Evolutionary conservation across 1,284 basidiomycete genomes (phyloP).

Genomic region (Ganoderma resinaceum): DNA sequence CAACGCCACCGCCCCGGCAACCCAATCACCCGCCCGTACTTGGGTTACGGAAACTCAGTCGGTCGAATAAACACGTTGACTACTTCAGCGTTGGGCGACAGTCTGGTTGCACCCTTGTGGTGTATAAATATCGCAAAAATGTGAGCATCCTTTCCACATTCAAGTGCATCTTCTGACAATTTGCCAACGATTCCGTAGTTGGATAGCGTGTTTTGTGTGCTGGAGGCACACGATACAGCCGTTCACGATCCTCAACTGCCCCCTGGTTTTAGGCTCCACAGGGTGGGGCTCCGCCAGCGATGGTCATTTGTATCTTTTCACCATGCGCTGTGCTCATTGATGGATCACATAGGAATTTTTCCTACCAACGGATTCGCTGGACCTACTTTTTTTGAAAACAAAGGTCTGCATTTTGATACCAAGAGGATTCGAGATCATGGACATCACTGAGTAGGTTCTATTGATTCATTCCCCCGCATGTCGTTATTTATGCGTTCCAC

Average conservation of each 20-base stretch:
- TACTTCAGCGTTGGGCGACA: conserved; percentile 94
- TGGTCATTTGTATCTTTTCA: no score
- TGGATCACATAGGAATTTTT: conserved; percentile 75
- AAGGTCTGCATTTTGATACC: conserved; percentile 91
- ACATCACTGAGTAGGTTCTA: conserved; percentile 78
- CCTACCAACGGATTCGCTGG: conserved; percentile 87
- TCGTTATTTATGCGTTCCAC: not conserved
- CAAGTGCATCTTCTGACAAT: not conserved
- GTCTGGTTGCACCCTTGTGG: conserved; percentile 83
- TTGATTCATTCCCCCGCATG: not conserved
- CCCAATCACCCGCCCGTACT: not conserved
- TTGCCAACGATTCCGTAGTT: conserved; percentile 46
- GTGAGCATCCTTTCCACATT: conserved; percentile 52
- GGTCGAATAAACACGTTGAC: conserved; percentile 81
- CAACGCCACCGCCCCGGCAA: not conserved
- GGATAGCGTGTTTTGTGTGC: conserved; percentile 91
- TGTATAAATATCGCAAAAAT: conserved; percentile 95
- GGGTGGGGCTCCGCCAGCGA: not conserved
- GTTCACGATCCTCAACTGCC: no score
- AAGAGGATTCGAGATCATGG: conserved; percentile 96
- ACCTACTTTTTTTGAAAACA: conserved; percentile 89
- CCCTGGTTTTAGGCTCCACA: not conserved
- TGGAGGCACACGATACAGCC: conserved; percentile 68
- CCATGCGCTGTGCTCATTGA: not conserved
- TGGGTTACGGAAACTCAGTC: conserved; percentile 83